Conservation (phyloP, 257 asterid species). For the Fraxinus excelsior region DNA sequence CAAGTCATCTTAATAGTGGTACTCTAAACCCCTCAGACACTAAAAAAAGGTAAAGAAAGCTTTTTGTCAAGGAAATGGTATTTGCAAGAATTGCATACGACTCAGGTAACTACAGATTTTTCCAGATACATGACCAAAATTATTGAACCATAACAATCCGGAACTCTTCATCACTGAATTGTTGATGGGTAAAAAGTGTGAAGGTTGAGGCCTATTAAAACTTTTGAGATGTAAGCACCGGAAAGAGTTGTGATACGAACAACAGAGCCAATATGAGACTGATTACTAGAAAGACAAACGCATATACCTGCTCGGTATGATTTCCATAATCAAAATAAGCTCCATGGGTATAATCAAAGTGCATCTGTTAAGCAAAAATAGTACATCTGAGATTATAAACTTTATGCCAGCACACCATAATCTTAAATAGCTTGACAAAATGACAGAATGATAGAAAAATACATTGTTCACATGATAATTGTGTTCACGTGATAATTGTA, state of each 20-base stretch:
- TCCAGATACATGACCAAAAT: not conserved
- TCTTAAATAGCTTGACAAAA: not conserved
- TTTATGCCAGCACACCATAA: not conserved
- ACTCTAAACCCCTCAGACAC: not conserved
- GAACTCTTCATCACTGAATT: not conserved
- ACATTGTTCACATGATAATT: conserved; percentile 4
- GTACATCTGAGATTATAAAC: conserved; percentile 19
- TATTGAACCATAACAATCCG: conserved; percentile 8
- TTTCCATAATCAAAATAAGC: conserved; percentile 94
- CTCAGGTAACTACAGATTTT: not conserved
- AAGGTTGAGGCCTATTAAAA: not conserved
- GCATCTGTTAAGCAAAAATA: conserved; percentile 59
- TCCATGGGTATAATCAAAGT: conserved; percentile 67
- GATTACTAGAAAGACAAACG: conserved; percentile 21
- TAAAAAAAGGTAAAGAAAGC: not conserved
- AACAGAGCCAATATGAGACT: conserved; percentile 8
- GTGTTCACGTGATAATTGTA: not conserved
- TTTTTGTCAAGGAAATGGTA: not conserved
- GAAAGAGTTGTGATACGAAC: conserved; percentile 2
- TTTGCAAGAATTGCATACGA: not conserved
- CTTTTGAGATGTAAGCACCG: conserved; percentile 2
- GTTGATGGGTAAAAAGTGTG: not conserved
- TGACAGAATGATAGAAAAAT: conserved; percentile 14
- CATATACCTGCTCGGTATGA: conserved; percentile 84
- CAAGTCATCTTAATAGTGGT: not conserved